Evolutionary conservation across 2,329 filamentous ascomycete species (phyloP).

Genomic region (Aspergillus transmontanensis): DNA sequence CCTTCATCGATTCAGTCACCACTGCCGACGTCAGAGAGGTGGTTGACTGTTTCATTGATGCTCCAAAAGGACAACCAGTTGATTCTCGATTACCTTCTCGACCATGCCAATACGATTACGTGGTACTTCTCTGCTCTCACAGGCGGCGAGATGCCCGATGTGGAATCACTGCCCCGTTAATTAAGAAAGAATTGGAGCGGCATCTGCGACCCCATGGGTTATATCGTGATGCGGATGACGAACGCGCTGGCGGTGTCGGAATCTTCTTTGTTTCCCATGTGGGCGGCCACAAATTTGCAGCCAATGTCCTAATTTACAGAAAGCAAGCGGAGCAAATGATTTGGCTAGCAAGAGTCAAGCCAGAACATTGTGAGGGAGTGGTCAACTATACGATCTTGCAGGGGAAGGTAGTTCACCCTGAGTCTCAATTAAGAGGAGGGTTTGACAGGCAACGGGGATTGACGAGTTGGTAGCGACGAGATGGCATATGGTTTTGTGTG

Average conservation of each 20-base stretch:
- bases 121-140: slow-evolving; percentile 89
- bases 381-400: slow-evolving; percentile 82
- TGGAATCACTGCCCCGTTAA: slow-evolving; percentile 81
- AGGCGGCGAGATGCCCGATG: slow-evolving; percentile 86
- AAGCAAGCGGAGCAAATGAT: slow-evolving; percentile 57
- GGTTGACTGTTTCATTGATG: slow-evolving; percentile 67
- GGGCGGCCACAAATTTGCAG: slow-evolving; percentile 90
- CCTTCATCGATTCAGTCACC: slow-evolving; percentile 74
- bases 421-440: slow-evolving; percentile 77
- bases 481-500: too few relatives aligned
- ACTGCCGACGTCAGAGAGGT: slow-evolving; percentile 66
- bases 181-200: slow-evolving; percentile 78
- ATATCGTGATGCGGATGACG: slow-evolving; percentile 79
- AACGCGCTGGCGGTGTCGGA: slow-evolving; percentile 79
- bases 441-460: slow-evolving; percentile 76
- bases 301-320: slow-evolving; percentile 87
- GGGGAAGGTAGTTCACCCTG: slow-evolving; percentile 87
- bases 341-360: slow-evolving; percentile 83
- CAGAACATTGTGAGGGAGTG: slow-evolving; percentile 86
- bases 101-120: slow-evolving; percentile 74
- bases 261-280: slow-evolving; percentile 93
- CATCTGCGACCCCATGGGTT: slow-evolving; percentile 79
- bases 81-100: slow-evolving; percentile 48
- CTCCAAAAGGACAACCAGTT: slow-evolving; percentile 59
- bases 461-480: slow-evolving; percentile 58